Conservation (phyloP, 129 eudicot species). For the Chrysanthemum lavandulifolium region DNA sequence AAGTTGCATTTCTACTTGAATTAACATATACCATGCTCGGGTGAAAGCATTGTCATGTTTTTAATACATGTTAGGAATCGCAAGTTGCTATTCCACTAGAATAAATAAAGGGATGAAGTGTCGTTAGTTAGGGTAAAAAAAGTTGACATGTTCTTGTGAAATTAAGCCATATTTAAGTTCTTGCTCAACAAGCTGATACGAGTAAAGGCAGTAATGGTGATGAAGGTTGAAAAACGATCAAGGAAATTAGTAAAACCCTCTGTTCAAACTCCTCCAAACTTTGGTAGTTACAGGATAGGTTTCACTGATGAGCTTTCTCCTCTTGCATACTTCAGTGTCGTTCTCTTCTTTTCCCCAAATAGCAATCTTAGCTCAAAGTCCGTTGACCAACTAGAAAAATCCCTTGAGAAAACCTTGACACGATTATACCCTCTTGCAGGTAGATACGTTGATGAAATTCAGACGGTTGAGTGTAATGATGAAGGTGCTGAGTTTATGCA, state of each 20-base stretch:
- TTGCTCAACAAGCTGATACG: neutral
- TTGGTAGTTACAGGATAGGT: conserved; percentile 19
- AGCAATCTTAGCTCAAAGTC: neutral
- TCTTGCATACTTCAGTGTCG: neutral
- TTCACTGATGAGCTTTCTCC: conserved; percentile 13
- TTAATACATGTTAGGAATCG: too few species aligned
- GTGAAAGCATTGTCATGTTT: neutral
- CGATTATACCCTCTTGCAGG: conserved; percentile 40
- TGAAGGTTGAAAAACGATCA: conserved; percentile 27
- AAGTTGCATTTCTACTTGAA: too few species aligned
- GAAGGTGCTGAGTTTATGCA: conserved; percentile 29
- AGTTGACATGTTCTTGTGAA: too few species aligned
- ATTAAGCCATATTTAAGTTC: neutral
- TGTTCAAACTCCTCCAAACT: conserved; percentile 22
- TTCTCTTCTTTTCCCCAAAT: conserved; percentile 22
- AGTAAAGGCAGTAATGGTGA: neutral
- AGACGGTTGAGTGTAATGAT: conserved; percentile 26
- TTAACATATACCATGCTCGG: too few species aligned
- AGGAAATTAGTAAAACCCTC: conserved; percentile 19
- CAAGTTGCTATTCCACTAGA: too few species aligned
- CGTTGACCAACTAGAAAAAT: neutral
- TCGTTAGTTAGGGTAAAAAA: too few species aligned
- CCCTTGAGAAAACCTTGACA: neutral
- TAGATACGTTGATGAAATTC: conserved; percentile 4
- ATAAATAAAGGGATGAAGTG: too few species aligned